Base-by-base conservation (phyloP, 106 monocot species). In the Dendrobium nobile region DNA sequence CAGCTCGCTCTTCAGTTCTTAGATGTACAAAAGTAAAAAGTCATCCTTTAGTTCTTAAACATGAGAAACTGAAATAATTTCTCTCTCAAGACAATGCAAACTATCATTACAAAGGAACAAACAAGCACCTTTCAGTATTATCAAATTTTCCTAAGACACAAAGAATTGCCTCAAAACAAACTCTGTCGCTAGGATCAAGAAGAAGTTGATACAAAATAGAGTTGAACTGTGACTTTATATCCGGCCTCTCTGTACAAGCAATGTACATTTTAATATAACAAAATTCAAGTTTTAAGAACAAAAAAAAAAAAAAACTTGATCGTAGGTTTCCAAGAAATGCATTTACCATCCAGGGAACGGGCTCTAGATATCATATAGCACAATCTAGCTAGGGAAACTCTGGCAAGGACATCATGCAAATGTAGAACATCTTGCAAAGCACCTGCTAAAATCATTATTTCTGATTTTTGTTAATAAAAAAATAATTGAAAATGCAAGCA, bases 381-480 rank as follows among this genome's bases (percentile, higher is more conserved):
- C 84, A 98, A 83, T 80, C 85, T 92, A 82, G 98, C 98, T 78
- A 98, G 95, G 79, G 89, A 98, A 79, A 98, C 91, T 79, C 98
- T 91, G 80, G 98, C 95, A 88, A 98, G 94, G 75, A 98, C 95
- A 84, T 98, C 98, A 88, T 98, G 98, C 82, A 98, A 86, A 88
- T 95, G 98, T 84, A 98, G 95, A 84, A 98, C 84, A 85, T 98
- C 98, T 85, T 90, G 91, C 84, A 98, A 88, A 80, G 98, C 98
- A 88, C 97, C 97, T 98, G 92, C 58, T 77, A 84, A 84, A 48
- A 76, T 47, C 37, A 37, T 16, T 4, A 20, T 33, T 37, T 70
- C 33, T 70, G 4, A 13, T 24, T 37, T 70, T 70, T 37, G 4
- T 17, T 15, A 70, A 22, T 10, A 6, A 61, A 22, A 61, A 7